Conservation (phyloP, 208 protist species). For the Sergeia podlipaevii region DNA sequence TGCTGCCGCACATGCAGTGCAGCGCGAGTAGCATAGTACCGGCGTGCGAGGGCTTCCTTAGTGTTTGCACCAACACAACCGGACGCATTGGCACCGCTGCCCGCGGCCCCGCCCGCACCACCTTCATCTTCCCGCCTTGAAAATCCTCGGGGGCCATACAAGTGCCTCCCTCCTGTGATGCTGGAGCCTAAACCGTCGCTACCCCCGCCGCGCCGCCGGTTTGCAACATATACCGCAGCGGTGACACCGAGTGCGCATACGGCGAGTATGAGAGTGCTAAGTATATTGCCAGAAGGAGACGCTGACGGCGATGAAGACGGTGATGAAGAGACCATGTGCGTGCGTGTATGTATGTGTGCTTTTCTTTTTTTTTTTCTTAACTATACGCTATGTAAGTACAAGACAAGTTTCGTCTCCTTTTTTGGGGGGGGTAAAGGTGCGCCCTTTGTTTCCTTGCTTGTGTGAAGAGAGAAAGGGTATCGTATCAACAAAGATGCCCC, state of each 20-base stretch:
- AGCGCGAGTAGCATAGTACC: conserved; percentile 62
- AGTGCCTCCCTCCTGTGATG: neutral
- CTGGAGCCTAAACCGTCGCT: neutral
- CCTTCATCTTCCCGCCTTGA: neutral
- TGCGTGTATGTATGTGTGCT: too few species aligned
- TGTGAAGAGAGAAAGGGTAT: conserved; percentile 3
- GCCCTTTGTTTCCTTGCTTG: too few species aligned
- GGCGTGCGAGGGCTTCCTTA: conserved; percentile 23
- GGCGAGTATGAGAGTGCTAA: conserved; percentile 29
- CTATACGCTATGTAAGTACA: too few species aligned
- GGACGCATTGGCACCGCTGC: neutral
- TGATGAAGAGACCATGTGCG: neutral
- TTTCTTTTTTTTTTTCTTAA: too few species aligned
- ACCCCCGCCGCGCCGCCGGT: conserved; percentile 15
- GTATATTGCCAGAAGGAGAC: conserved; percentile 7
- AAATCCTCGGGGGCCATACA: neutral
- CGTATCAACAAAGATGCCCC: neutral
- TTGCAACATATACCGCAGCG: conserved; percentile 28
- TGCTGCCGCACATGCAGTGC: conserved; percentile 62
- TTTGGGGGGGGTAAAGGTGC: too few species aligned
- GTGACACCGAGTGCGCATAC: conserved; percentile 24
- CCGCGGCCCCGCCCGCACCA: neutral
- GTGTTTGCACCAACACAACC: too few species aligned
- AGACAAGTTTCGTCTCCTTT: too few species aligned
- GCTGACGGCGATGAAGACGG: neutral